A percentile compares a stretch with the other conserved stretches of the same genome.
Evolutionary conservation across 768 basidiomycete genomes (phyloP).

Genomic region (Boletus patriciae): DNA sequence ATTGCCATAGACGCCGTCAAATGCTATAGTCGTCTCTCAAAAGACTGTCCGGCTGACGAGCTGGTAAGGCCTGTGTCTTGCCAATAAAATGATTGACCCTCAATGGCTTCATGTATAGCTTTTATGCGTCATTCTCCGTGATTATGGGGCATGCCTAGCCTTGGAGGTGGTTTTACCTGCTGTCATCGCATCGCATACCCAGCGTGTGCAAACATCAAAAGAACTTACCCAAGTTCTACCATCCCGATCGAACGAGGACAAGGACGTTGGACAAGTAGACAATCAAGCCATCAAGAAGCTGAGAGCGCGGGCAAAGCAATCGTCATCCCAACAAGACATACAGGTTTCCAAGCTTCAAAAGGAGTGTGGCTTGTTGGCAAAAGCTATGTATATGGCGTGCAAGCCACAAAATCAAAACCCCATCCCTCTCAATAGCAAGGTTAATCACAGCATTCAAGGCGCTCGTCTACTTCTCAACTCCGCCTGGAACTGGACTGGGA

Average conservation of each 20-base stretch:
- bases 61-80: not conserved
- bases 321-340: not conserved
- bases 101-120: not conserved
- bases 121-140: not conserved
- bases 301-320: not conserved
- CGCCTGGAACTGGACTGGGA: not conserved
- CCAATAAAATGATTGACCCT: not conserved
- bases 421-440: not conserved
- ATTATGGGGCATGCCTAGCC: not conserved
- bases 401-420: not conserved
- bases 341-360: not conserved
- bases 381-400: not conserved
- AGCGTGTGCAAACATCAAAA: not conserved
- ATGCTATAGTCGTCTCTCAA: not conserved
- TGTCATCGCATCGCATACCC: not conserved
- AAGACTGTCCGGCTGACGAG: not conserved
- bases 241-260: not conserved
- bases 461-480: not conserved
- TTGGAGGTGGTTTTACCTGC: not conserved
- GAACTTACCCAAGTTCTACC: not conserved
- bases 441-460: not conserved
- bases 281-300: not conserved
- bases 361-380: not conserved
- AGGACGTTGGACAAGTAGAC: not conserved
- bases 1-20: not conserved